Base-by-base conservation (phyloP, 257 asterid species). In the Petunia axillaris region DNA sequence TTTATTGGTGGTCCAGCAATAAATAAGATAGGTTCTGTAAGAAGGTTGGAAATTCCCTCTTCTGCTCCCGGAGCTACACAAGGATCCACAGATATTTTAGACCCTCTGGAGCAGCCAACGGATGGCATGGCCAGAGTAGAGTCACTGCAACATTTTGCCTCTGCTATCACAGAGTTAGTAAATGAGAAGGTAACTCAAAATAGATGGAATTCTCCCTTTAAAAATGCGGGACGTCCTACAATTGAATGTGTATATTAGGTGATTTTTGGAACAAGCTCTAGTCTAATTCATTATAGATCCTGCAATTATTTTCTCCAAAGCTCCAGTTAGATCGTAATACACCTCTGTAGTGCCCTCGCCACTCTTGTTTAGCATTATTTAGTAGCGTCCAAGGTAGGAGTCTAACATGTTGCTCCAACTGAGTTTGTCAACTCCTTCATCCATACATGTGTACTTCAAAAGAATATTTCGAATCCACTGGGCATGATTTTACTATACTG, bases 1-100 rank as follows among this genome's bases (percentile, higher is more conserved):
- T 92, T 88, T 75, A 84, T 89, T 85, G 80, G 83, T 84, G 88
- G 90, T 63, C 84, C 84, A 46, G 79, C 86, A 79, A 68, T 86
- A 44, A 81, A 83, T 76, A 85, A 86, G 85, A 85, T 80, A 78
- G 88, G 88, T 77, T 82, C 77, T 53, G 67, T 81, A 46, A 85
- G 83, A 82, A 84, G 89, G 80, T 81, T 87, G 76, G 94, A 88
- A 88, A 88, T 90, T 81, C 88, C 66, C 67, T 76, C 87, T 65
- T 91, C 94, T 81, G 89, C 91, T 80, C 93, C 92, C 71, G 91
- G 88, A 83, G 85, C 86, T 84, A 84, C 94, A 81, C 95, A 88
- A 83, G 93, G 88, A 81, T 88, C 97, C 53, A 73, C 84, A 66
- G 91, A 90, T 85, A 74, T 83, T 76, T 75, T 73, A 39, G 90